Base-by-base conservation (phyloP, 2,329 filamentous ascomycete species). In the Penicillium italicum region DNA sequence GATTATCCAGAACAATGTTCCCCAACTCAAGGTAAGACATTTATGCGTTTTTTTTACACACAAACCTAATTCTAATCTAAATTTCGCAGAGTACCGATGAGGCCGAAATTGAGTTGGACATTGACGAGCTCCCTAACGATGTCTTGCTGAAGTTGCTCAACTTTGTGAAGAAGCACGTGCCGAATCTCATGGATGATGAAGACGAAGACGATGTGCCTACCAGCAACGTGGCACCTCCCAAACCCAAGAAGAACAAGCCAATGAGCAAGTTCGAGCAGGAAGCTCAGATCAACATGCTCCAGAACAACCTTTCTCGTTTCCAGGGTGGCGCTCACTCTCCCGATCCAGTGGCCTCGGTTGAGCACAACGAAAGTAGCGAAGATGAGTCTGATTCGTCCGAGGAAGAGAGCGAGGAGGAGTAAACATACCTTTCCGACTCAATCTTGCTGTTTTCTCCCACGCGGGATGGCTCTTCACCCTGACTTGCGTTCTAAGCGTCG, bases 1-100 rank as follows among this genome's bases (percentile, higher is more conserved):
- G 57, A 92, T 97, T 59, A 97, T 99, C 69, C 91, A 95, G 72
- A 85, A 85, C 62, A 93, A 96, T 63, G 74, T 90, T 78, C 77
- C 90, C 76, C 79, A 88, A 80, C 80, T 94, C 77, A 82, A 84
- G 80, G 82, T 77, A 72, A 70, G 73, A 11, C 67, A 55, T 49
- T 36, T 16, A 8, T 30, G 2, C 44, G 5, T 22, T 20, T 4
- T 36, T n/a, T 37, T 24, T 18, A n/a, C 3, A 30, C 24, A 24
- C 24, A 24, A 16, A 37, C 20, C 18, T 31, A 14, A 28, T 58
- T 45, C 58, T 64, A 56, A 63, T 50, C n/a, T 34, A 24, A 38
- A 38, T 34, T 26, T 18, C 40, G 14, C 31, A 74, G 73, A 73
- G 76, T 62, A 74, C 71, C 33, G 72, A 77, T 63, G 75, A 78